These are phyloP conservation scores for Talaromyces sp. DNA, from an alignment of 2,329 filamentous ascomycete species.

Conservation along the genomic window DNA sequence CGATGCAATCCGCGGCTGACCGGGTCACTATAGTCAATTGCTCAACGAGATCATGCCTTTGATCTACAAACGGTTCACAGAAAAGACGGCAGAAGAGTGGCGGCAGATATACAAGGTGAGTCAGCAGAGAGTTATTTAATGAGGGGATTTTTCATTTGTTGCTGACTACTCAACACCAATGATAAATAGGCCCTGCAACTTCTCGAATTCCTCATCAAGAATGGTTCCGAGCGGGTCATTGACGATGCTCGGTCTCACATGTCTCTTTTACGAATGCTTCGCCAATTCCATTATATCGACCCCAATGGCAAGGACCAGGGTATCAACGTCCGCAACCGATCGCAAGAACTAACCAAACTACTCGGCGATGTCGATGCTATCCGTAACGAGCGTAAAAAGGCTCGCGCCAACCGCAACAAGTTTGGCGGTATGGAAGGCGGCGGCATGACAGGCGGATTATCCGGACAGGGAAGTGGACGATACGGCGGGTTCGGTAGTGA, in stretches of 20 bases:
- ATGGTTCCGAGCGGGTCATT: constrained; percentile 94
- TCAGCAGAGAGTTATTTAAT: neutral
- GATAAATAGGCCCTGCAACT: constrained; percentile 67
- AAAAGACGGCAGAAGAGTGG: constrained; percentile 98
- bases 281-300: constrained; percentile 96
- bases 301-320: constrained; percentile 97
- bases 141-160: neutral
- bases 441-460: constrained; percentile 53
- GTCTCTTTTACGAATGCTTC: constrained; percentile 93
- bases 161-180: constrained; percentile 1
- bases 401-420: constrained; percentile 83
- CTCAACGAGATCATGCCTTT: constrained; percentile 99
- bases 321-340: constrained; percentile 92
- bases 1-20: constrained; percentile 13
- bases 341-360: constrained; percentile 93
- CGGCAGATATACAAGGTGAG: constrained; percentile 94
- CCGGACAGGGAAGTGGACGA: constrained; percentile 52
- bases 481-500: constrained; percentile 94
- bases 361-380: constrained; percentile 64
- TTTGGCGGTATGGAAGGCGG: constrained; percentile 93
- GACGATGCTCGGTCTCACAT: constrained; percentile 95
- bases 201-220: constrained; percentile 95
- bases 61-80: constrained; percentile 98
- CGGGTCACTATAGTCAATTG: constrained; percentile 65
- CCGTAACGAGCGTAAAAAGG: constrained; percentile 73